Percentiles rank a stretch among this genome's conserved stretches.
Conservation (phyloP, 2,329 filamentous ascomycete species). For the Aspergillus neotritici region DNA sequence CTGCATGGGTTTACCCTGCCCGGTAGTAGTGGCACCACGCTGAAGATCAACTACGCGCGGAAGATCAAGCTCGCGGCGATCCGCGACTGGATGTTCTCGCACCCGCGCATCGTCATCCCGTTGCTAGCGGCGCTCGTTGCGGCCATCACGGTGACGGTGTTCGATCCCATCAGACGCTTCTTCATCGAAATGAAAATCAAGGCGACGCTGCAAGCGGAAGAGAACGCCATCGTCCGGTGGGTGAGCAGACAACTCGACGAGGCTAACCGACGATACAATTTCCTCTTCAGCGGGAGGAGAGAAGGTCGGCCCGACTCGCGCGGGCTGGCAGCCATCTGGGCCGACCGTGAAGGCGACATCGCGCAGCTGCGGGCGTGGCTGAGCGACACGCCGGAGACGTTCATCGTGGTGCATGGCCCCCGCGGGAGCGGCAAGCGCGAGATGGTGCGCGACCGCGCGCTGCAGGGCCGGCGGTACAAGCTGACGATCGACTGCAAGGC, state of each 20-base stretch:
- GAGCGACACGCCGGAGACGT: conserved; percentile 81
- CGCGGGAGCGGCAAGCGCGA: conserved; percentile 87
- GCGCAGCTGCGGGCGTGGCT: conserved; percentile 79
- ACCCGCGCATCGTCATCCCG: conserved; percentile 84
- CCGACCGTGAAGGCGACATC: conserved; percentile 75
- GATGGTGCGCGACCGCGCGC: conserved; percentile 75
- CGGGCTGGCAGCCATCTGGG: conserved; percentile 76
- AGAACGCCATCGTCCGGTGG: conserved; percentile 73
- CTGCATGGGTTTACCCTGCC: conserved; percentile 75
- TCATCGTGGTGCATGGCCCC: conserved; percentile 88
- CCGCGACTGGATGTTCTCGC: conserved; percentile 78
- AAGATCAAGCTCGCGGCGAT: conserved; percentile 71
- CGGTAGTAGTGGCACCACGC: conserved; percentile 71
- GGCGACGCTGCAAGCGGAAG: conserved; percentile 64
- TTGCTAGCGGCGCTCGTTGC: conserved; percentile 74
- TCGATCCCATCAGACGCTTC: conserved; percentile 90
- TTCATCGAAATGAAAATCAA: conserved; percentile 88
- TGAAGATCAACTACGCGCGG: conserved; percentile 79
- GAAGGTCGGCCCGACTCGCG: conserved; percentile 54
- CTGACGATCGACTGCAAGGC: conserved; percentile 88
- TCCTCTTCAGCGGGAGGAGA: no score
- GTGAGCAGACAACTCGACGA: conserved; percentile 59
- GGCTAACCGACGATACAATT: conserved; percentile 27
- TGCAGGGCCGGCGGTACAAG: conserved; percentile 70
- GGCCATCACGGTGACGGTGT: conserved; percentile 76